Percentiles rank a stretch among this genome's conserved stretches.
phyloP scores from a whole-genome alignment of 345 rosid species.

The Arabidopsis thaliana region TAIR10.1 NC_003075.7:9794001-9794500 shows the following conservation, averaged over 20 bases:
- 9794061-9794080: constrained; percentile 22
- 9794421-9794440: too few relatives aligned
- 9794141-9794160: constrained; percentile 27
- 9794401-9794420: too few relatives aligned
- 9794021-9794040: background rate
- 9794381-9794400: constrained; percentile 17
- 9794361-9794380: background rate
- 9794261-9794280: background rate
- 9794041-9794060: constrained; percentile 25
- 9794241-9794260: background rate
- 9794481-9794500: too few relatives aligned
- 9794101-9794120: constrained; percentile 40
- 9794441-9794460: too few relatives aligned
- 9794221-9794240: constrained; percentile 23
- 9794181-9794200: constrained; percentile 4
- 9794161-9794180: background rate
- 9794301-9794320: background rate
- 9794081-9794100: constrained; percentile 34
- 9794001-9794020: too few relatives aligned
- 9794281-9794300: background rate
- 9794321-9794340: background rate
- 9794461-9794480: too few relatives aligned
- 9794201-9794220: constrained; percentile 1
- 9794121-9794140: constrained; percentile 32
- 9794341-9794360: background rate